phyloP scores from a whole-genome alignment of 257 asterid genomes.

The Solanum sejunctum region DNA sequence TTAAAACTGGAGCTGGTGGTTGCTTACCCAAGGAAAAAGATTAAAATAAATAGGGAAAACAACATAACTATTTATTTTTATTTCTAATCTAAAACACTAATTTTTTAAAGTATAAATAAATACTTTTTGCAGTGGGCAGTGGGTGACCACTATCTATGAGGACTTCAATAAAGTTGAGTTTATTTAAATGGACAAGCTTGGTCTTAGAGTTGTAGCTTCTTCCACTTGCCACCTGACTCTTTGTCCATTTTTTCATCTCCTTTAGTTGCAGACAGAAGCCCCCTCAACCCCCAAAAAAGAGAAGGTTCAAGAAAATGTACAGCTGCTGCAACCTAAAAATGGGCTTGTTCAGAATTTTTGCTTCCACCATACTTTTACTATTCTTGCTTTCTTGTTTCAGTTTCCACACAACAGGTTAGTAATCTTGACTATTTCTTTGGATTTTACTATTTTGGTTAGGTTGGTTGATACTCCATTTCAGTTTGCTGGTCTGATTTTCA shows the following conservation, averaged over 20 bases:
- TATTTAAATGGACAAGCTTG: not conserved
- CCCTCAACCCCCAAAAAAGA: not conserved
- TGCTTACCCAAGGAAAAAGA: not conserved
- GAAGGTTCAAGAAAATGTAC: not conserved
- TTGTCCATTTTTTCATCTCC: not conserved
- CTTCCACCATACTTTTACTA: conserved; percentile 16
- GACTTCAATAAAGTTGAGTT: conserved; percentile 5
- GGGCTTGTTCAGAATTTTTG: conserved; percentile 22
- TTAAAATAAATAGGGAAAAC: not conserved
- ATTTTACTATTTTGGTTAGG: not conserved
- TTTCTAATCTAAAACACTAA: not conserved
- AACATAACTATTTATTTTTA: not conserved
- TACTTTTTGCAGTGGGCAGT: not conserved
- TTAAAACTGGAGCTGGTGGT: not conserved
- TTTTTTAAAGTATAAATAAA: too few relatives aligned
- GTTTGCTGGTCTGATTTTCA: not conserved
- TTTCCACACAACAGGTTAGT: conserved; percentile 47
- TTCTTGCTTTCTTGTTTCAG: conserved; percentile 40
- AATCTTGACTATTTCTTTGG: not conserved
- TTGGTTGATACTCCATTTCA: not conserved
- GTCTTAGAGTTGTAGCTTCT: conserved; percentile 5
- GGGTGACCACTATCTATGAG: not conserved
- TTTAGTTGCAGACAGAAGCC: conserved; percentile 15
- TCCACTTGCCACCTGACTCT: conserved; percentile 11
- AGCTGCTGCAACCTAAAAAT: conserved; percentile 15